Conservation (phyloP, 208 protist genomes). For the Leptomonas pyrrhocoris region DNA sequence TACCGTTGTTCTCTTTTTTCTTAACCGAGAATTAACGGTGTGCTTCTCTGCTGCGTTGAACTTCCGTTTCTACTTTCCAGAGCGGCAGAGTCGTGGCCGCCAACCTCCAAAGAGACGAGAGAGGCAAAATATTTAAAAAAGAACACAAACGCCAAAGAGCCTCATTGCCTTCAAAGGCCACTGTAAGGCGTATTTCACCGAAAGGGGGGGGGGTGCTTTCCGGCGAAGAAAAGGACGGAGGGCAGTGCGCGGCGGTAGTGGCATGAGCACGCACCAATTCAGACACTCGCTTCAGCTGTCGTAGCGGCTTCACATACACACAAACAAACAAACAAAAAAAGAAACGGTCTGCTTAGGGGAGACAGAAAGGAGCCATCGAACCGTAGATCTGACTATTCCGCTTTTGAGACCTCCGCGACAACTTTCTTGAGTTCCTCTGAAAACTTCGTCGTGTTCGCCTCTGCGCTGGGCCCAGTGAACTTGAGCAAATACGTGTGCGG, state of each 20-base stretch:
- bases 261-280: too few species aligned
- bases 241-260: neutral
- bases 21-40: neutral
- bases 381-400: neutral
- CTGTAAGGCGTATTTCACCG: too few species aligned
- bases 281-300: too few species aligned
- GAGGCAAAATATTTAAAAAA: too few species aligned
- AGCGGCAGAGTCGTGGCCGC: neutral
- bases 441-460: conserved; percentile 55
- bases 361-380: too few species aligned
- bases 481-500: conserved; percentile 67
- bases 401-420: conserved; percentile 14
- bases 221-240: neutral
- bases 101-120: neutral
- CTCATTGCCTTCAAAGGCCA: too few species aligned
- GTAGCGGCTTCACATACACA: too few species aligned
- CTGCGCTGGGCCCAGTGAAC: conserved; percentile 62
- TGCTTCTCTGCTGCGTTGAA: neutral
- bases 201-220: too few species aligned
- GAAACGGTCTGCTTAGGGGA: neutral
- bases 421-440: conserved; percentile 51
- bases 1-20: too few species aligned
- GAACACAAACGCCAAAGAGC: neutral
- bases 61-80: neutral
- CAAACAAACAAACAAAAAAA: too few species aligned